Evolutionary conservation across 169 alveolate genomes (phyloP).

Genomic region (Cryptosporidium muris): DNA sequence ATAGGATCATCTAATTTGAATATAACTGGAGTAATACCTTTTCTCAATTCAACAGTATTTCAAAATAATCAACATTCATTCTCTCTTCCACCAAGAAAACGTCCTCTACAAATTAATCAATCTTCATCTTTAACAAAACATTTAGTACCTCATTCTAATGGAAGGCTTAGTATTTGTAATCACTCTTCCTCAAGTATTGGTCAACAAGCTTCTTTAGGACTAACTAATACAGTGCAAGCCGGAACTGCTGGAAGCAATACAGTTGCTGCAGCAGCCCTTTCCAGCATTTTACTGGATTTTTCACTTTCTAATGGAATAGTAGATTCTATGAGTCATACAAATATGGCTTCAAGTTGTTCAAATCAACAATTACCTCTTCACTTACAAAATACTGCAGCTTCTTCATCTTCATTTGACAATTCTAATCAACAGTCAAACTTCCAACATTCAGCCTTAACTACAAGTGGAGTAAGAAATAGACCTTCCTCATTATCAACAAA

Average conservation of each 20-base stretch:
- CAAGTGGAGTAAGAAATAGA: conserved; percentile 26
- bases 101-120: conserved; percentile 2
- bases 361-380: not conserved
- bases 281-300: conserved; percentile 16
- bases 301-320: conserved; percentile 30
- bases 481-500: conserved; percentile 39
- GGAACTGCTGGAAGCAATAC: too few relatives aligned
- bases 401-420: conserved; percentile 17
- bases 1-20: not conserved
- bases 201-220: too few relatives aligned
- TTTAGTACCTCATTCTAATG: too few relatives aligned
- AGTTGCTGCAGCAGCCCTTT: too few relatives aligned
- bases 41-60: not conserved
- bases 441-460: conserved; percentile 11
- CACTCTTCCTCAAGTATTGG: too few relatives aligned
- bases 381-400: not conserved
- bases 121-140: not conserved
- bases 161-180: too few relatives aligned
- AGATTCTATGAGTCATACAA: not conserved
- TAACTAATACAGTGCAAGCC: too few relatives aligned
- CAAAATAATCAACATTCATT: not conserved
- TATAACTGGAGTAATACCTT: conserved; percentile 1
- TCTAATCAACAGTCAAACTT: not conserved
- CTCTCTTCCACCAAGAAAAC: conserved; percentile 20
- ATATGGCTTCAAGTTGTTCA: conserved; percentile 16